These are phyloP conservation scores for Chlamydomonas incerta DNA, from an alignment of 139 green algal genomes.

Conservation along the genomic window DNA sequence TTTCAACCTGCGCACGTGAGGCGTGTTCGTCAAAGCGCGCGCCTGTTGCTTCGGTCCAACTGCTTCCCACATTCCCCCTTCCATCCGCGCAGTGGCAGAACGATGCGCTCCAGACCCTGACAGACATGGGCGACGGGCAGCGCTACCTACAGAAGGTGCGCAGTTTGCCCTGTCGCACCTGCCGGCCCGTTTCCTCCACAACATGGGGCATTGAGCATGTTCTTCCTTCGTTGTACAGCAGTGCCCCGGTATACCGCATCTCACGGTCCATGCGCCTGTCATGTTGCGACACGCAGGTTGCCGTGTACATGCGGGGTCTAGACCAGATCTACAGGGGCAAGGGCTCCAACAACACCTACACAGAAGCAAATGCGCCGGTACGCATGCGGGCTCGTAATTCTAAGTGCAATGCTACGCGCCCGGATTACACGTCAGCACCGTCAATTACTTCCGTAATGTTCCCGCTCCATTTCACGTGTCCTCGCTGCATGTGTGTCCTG, in stretches of 20 bases:
- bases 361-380: neutral
- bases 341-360: neutral
- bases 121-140: neutral
- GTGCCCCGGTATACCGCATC: too few species aligned
- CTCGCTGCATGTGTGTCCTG: too few species aligned
- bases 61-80: too few species aligned
- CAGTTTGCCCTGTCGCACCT: too few species aligned
- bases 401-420: too few species aligned
- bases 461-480: too few species aligned
- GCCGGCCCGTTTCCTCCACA: neutral
- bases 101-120: neutral
- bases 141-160: constrained; percentile 19
- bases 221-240: neutral
- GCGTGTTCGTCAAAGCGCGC: too few species aligned
- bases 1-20: too few species aligned
- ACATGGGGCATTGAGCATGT: neutral
- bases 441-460: too few species aligned
- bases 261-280: neutral
- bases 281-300: neutral
- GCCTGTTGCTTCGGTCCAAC: too few species aligned
- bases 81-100: neutral
- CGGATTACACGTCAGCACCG: too few species aligned
- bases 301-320: neutral
- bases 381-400: neutral
- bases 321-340: constrained; percentile 14